phyloP scores from a whole-genome alignment of 805 yeast genomes.

The Cyberlindnera veronae region DNA sequence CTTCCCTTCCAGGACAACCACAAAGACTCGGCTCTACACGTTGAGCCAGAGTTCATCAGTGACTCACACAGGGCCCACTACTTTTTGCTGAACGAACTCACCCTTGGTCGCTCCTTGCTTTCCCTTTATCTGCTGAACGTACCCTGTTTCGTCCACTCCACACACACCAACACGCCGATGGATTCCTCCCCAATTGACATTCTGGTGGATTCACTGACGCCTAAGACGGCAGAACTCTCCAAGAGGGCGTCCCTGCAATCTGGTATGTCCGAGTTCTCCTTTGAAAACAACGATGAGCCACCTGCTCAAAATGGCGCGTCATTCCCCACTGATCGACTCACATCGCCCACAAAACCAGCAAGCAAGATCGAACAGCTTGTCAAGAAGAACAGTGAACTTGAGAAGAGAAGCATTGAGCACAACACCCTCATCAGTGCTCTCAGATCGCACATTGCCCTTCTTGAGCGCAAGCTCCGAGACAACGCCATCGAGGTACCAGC shows the following conservation, averaged over 20 bases:
- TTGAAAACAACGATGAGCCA: constrained; percentile 16
- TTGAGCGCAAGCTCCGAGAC: constrained; percentile 14
- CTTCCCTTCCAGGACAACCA: too few relatives aligned
- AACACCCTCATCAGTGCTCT: constrained; percentile 12
- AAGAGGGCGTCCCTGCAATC: constrained; percentile 18
- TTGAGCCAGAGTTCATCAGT: too few relatives aligned
- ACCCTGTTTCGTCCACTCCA: too few relatives aligned
- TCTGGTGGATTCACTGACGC: background rate
- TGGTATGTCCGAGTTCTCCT: constrained; percentile 19
- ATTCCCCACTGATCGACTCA: constrained; percentile 10
- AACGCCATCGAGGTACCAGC: constrained; percentile 13
- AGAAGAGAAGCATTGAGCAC: constrained; percentile 17
- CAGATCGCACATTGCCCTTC: constrained; percentile 14
- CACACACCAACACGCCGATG: too few relatives aligned
- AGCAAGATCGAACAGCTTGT: constrained; percentile 11
- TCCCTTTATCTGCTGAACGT: too few relatives aligned
- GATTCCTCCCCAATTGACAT: background rate
- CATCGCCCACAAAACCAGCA: constrained; percentile 9
- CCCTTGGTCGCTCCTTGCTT: too few relatives aligned
- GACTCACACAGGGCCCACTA: too few relatives aligned
- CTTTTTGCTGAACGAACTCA: too few relatives aligned
- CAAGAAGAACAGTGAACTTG: constrained; percentile 19
- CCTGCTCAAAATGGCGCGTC: too few relatives aligned
- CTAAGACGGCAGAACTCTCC: background rate
- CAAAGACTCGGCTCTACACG: too few relatives aligned